Base-by-base conservation (phyloP, 140 eudicot species). In the Stevia rebaudiana region DNA sequence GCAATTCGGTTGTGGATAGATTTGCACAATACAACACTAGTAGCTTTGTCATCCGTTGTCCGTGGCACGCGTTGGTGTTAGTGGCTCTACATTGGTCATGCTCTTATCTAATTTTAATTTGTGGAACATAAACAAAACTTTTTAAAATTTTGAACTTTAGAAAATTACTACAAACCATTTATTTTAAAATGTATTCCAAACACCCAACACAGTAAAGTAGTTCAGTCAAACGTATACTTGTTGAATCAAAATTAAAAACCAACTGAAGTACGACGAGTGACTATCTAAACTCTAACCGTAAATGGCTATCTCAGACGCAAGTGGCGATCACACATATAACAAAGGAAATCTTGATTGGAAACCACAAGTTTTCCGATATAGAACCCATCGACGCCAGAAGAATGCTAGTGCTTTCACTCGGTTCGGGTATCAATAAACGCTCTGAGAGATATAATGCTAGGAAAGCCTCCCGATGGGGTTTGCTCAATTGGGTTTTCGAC, bases 331-430 rank as follows among this genome's bases (percentile, higher is more conserved):
- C 94, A 6, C 84, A 80, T 64, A 58, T 88, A 15, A 65, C 79
- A 3, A 88, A 63, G 46, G 81, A 78, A 69, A 70, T 83, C 44
- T 57, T 88, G 79, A 59, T 61, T 28, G 86, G 87, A 15, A 78
- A 76, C 7, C 71, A 61, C 69, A 46, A 76, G 36, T 28, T 31
- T 35, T 72, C 63, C 1, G 80, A 76, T 21, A 55, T 82, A 17
- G 68, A 80, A 18, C 78, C 94, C 10, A 47, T 82, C 63, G 79
- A 84, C 35, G 64, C 80, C 46, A 80, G 56, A 11, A 78, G 66
- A 66, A 82, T 84, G 79, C 61, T 88, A 16, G 94, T 88, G 3
- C 68, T 88, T 64, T 88, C 96, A 1, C 71, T 88, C 2, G 94
- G 96, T 33, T 78, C 90, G 0, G 96, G 96, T 52, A 42, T 72